Conservation (phyloP, 2,329 filamentous ascomycete genomes). For the Pseudogymnoascus sp. region DNA sequence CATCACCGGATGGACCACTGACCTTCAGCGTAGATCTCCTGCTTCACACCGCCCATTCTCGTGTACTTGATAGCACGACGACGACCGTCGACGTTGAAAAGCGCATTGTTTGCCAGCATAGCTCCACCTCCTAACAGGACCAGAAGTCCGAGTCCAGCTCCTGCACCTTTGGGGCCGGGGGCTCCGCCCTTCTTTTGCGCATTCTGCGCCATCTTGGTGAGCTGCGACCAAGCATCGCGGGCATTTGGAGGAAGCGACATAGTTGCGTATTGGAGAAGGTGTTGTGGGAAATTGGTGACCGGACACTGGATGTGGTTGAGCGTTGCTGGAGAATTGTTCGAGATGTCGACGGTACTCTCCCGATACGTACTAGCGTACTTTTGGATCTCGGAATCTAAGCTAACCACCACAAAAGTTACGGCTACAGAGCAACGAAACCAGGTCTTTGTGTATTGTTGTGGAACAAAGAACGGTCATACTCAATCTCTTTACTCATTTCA, state of each 20-base stretch:
- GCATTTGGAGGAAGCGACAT: constrained; percentile 39
- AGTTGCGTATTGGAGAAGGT: constrained; percentile 7
- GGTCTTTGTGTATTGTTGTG: constrained; percentile 5
- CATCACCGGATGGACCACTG: constrained; percentile 20
- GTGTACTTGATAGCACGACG: constrained; percentile 99
- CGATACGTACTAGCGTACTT: constrained; percentile 3
- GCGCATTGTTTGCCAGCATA: constrained; percentile 48
- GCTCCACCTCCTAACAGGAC: constrained; percentile 48
- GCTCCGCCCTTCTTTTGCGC: constrained; percentile 45
- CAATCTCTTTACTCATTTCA: not conserved
- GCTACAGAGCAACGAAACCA: not conserved
- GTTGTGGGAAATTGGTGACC: constrained; percentile 6
- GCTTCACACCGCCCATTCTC: constrained; percentile 83
- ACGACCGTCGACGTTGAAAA: constrained; percentile 90
- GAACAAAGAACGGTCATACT: not conserved
- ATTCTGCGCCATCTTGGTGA: constrained; percentile 54
- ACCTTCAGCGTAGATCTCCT: constrained; percentile 97
- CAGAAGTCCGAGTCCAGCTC: constrained; percentile 47
- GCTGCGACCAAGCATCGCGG: constrained; percentile 58
- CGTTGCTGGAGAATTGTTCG: constrained; percentile 7
- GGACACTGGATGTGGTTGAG: not conserved
- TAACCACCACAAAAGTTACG: constrained; percentile 7
- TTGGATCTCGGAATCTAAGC: not conserved
- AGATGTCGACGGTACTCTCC: constrained; percentile 6
- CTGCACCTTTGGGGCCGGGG: constrained; percentile 41